A percentile compares a stretch with the other conserved stretches of the same genome.
Conservation (phyloP, 2,329 filamentous ascomycete genomes). For the Ascosphaera apis region DNA sequence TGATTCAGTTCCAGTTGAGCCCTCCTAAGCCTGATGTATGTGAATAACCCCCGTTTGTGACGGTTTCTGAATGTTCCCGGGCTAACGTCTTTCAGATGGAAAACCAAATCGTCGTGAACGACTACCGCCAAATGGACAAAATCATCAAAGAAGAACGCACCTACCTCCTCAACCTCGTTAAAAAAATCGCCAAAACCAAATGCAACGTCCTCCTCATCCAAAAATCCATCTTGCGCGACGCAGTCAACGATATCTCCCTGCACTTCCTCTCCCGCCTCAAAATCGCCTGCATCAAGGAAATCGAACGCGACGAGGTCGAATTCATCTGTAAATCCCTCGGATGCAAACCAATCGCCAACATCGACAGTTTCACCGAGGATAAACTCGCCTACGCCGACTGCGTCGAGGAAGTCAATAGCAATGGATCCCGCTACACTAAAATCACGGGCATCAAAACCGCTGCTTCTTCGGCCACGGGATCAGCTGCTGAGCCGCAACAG, state of each 20-base stretch:
- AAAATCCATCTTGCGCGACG: slow-evolving; percentile 92
- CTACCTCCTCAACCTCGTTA: slow-evolving; percentile 95
- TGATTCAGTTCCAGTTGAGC: slow-evolving; percentile 97
- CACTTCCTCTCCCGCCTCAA: slow-evolving; percentile 96
- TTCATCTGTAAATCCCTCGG: slow-evolving; percentile 98
- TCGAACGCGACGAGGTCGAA: slow-evolving; percentile 95
- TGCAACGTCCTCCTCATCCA: slow-evolving; percentile 97
- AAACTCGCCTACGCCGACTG: slow-evolving; percentile 88
- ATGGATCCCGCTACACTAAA: slow-evolving; percentile 81
- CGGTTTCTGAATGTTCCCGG: slow-evolving; percentile 5
- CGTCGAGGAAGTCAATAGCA: slow-evolving; percentile 73
- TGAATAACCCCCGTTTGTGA: slow-evolving; percentile 5
- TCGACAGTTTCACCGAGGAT: slow-evolving; percentile 96
- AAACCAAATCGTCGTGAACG: slow-evolving; percentile 97
- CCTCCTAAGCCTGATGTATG: slow-evolving; percentile 87
- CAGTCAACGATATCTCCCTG: slow-evolving; percentile 88
- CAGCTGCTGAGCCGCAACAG: slow-evolving; percentile 25
- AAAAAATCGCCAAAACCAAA: slow-evolving; percentile 99
- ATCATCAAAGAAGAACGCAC: slow-evolving; percentile 97
- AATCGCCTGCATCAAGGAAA: slow-evolving; percentile 90
- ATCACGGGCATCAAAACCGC: slow-evolving; percentile 71
- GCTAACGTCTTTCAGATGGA: slow-evolving; percentile 47
- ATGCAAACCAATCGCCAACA: slow-evolving; percentile 95
- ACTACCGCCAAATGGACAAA: slow-evolving; percentile 99
- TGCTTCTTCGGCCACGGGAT: slow-evolving; percentile 15